Base-by-base conservation (phyloP, 2,329 filamentous ascomycete genomes). In the Phialophora verrucosa region DNA sequence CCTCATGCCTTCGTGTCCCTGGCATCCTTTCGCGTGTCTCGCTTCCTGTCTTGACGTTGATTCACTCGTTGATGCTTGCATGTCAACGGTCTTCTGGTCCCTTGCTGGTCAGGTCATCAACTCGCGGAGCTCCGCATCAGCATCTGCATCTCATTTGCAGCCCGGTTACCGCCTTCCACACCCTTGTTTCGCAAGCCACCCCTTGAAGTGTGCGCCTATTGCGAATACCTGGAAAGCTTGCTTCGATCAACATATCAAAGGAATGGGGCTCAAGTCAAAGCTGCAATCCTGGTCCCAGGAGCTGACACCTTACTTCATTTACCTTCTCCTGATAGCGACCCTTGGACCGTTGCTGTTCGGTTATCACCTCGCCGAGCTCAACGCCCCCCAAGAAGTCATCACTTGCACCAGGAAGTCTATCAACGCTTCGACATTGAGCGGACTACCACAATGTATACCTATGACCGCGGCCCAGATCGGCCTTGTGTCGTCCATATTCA, bases 281-380 rank as follows among this genome's bases (percentile, higher is more conserved):
- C 49, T 71, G 44, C 67, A 63, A 50, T 70, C 70, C 12, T 67
- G 59, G 59, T 63, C 60, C 56, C 59, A 62, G 20, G 61, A 70
- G 35, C 49, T 71, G 29, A 73, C 71, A 42, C 83, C 87, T 4
- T 96, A 92, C 78, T 87, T 98, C 73, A 76, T 95, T 74, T 87
- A 92, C 75, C 81, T 95, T 55, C 85, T 98, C 63, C 80, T 88
- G 67, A 83, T 93, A 66, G 87, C 91, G 51, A 96, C 93, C 0
- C 80, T 97, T 20, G 95, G 94, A 0, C 92, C 95, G 1, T 85
- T 98, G 53, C 92, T 97, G 74, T 99, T 97, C 76, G 95, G 95
- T 69, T 97, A 92, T 79, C 94, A 98, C 79, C 80, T 98, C 76
- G 91, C 93, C 73, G 95, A 98, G 78, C 87, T 99, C 69, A 99